These are phyloP conservation scores for Asclepias syriaca DNA, from an alignment of 257 asterid genomes.

Conservation along the genomic window DNA sequence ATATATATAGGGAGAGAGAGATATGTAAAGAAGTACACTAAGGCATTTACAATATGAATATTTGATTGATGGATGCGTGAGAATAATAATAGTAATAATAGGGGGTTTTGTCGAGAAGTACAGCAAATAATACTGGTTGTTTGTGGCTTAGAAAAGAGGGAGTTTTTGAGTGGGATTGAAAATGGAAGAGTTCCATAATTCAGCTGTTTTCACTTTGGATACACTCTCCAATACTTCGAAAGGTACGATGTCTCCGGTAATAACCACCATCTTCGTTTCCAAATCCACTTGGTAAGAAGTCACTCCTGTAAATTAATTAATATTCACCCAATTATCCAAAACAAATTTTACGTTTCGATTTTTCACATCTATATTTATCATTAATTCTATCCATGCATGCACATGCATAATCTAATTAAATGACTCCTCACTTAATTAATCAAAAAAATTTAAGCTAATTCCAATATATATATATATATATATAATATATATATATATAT, in stretches of 20 bases:
- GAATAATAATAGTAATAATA: too few relatives aligned
- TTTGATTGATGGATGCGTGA: too few relatives aligned
- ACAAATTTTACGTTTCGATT: not conserved
- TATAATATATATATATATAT: too few relatives aligned
- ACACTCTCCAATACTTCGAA: constrained; percentile 79
- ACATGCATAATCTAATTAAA: not conserved
- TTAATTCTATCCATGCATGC: not conserved
- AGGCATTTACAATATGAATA: not conserved
- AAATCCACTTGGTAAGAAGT: constrained; percentile 64
- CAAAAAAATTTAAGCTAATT: too few relatives aligned
- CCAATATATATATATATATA: too few relatives aligned
- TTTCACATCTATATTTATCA: not conserved
- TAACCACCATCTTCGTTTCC: constrained; percentile 82
- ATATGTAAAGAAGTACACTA: too few relatives aligned
- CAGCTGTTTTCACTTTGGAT: constrained; percentile 67
- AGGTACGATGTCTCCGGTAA: constrained; percentile 74
- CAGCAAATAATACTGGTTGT: not conserved
- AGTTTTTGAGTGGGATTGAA: not conserved
- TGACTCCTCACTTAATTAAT: too few relatives aligned
- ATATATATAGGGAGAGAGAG: too few relatives aligned
- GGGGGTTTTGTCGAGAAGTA: too few relatives aligned
- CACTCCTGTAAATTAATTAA: constrained; percentile 45
- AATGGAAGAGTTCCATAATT: constrained; percentile 41
- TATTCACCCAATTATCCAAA: not conserved
- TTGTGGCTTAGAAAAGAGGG: not conserved